Evolutionary conservation across 2,329 filamentous ascomycete species (phyloP).

Genomic region (Ophiostoma australiae): DNA sequence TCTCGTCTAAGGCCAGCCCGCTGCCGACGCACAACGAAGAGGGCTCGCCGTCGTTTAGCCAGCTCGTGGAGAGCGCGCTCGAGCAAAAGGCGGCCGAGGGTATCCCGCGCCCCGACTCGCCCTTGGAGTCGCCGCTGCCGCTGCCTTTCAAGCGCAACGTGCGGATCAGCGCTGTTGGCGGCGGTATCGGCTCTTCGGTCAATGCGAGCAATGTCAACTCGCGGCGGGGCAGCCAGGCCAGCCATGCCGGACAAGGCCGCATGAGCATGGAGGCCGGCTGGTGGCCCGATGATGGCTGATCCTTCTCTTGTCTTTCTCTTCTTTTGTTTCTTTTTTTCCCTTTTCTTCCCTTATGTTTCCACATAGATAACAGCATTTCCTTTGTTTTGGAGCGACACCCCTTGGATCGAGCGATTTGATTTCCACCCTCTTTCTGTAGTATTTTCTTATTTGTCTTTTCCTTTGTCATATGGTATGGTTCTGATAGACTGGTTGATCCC

Average conservation of each 20-base stretch:
- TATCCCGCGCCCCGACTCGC: slow-evolving; percentile 35
- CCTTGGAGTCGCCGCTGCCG: slow-evolving; percentile 28
- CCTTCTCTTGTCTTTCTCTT: background rate
- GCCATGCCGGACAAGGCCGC: background rate
- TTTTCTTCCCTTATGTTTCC: background rate
- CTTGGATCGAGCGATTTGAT: slow-evolving; percentile 1
- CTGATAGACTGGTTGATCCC: slow-evolving; percentile 7
- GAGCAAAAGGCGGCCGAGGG: slow-evolving; percentile 23
- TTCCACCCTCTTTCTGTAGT: background rate
- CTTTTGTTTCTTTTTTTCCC: background rate
- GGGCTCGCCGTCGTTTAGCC: background rate
- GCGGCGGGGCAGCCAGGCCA: background rate
- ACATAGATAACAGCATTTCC: background rate
- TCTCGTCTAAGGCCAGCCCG: slow-evolving; percentile 2
- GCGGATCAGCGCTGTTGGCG: slow-evolving; percentile 37
- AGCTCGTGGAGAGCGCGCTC: background rate
- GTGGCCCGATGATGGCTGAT: slow-evolving; percentile 32
- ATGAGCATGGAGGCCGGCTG: slow-evolving; percentile 31
- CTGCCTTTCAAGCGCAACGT: slow-evolving; percentile 34
- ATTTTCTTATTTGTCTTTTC: background rate
- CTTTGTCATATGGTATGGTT: background rate
- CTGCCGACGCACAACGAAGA: slow-evolving; percentile 7
- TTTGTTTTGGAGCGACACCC: background rate
- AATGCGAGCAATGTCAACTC: background rate
- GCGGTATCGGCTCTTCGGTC: background rate